These are phyloP conservation scores for Ophiocordyceps robertsii DNA, from an alignment of 2,329 filamentous ascomycete genomes.

Conservation along the genomic window DNA sequence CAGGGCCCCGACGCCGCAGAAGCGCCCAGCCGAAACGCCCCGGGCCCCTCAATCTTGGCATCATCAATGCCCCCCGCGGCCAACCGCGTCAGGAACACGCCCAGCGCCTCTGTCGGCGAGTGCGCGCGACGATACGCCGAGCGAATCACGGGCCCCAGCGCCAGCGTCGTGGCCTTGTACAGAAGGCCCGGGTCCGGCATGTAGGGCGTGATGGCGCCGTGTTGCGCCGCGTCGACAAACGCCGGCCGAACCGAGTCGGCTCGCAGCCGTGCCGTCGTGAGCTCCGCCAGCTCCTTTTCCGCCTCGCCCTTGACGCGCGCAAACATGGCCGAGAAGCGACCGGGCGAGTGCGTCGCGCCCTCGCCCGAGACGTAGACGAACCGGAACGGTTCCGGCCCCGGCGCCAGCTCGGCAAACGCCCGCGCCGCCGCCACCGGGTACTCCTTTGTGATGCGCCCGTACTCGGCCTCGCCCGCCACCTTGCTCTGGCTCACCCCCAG, in stretches of 20 bases:
- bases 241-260: slow-evolving; percentile 45
- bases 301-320: slow-evolving; percentile 54
- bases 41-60: slow-evolving; percentile 11
- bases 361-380: slow-evolving; percentile 60
- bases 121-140: slow-evolving; percentile 8
- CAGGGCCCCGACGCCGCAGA: slow-evolving; percentile 7
- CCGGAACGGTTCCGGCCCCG: slow-evolving; percentile 37
- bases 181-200: slow-evolving; percentile 17
- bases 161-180: slow-evolving; percentile 1
- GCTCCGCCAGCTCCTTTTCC: slow-evolving; percentile 42
- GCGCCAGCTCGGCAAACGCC: slow-evolving; percentile 38
- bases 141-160: slow-evolving; percentile 15
- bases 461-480: slow-evolving; percentile 51
- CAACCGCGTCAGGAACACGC: slow-evolving; percentile 28
- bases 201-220: slow-evolving; percentile 27
- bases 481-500: slow-evolving; percentile 49
- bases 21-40: slow-evolving; percentile 19
- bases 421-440: slow-evolving; percentile 51
- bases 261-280: slow-evolving; percentile 32
- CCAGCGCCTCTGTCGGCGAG: slow-evolving; percentile 30
- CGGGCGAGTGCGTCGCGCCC: slow-evolving; percentile 44
- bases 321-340: slow-evolving; percentile 41
- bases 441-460: slow-evolving; percentile 53
- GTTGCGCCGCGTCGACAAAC: slow-evolving; percentile 37
- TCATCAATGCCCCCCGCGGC: slow-evolving; percentile 25